phyloP scores from a whole-genome alignment of 495 filamentous ascomycete genomes.

The Aspergillus bertholletiae region DNA sequence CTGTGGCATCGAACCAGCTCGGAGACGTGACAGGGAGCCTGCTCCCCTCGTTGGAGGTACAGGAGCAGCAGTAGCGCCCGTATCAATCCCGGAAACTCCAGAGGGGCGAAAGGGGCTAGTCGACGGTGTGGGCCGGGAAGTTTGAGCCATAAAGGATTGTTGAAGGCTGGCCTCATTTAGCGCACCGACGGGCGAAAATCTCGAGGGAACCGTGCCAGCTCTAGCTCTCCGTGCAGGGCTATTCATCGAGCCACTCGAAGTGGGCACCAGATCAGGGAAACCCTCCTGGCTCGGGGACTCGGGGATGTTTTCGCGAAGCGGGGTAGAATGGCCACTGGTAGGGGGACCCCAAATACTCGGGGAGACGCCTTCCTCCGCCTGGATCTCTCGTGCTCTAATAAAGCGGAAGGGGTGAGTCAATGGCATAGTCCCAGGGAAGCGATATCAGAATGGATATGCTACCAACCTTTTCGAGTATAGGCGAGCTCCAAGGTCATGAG shows the following conservation, averaged over 20 bases:
- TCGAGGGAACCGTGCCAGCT: constrained; percentile 94
- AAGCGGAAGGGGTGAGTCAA: constrained; percentile 8
- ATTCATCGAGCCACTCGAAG: constrained; percentile 52
- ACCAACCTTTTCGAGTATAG: constrained; percentile 91
- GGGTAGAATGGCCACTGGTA: constrained; percentile 92
- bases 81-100: constrained; percentile 68
- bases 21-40: constrained; percentile 76
- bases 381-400: constrained; percentile 84
- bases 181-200: constrained; percentile 72
- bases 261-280: constrained; percentile 83
- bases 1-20: constrained; percentile 95
- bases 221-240: constrained; percentile 68
- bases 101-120: constrained; percentile 85
- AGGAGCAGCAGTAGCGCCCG: constrained; percentile 44
- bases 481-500: constrained; percentile 77
- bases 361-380: constrained; percentile 89
- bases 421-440: constrained; percentile 6
- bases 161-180: constrained; percentile 57
- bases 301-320: constrained; percentile 93
- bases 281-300: constrained; percentile 94
- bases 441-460: constrained; percentile 1
- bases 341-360: constrained; percentile 92
- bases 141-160: constrained; percentile 69
- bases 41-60: constrained; percentile 49
- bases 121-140: constrained; percentile 83